Percentiles rank a stretch among this genome's conserved stretches.
Conservation (phyloP, 441 rosid species). For the Mallotus repandus region DNA sequence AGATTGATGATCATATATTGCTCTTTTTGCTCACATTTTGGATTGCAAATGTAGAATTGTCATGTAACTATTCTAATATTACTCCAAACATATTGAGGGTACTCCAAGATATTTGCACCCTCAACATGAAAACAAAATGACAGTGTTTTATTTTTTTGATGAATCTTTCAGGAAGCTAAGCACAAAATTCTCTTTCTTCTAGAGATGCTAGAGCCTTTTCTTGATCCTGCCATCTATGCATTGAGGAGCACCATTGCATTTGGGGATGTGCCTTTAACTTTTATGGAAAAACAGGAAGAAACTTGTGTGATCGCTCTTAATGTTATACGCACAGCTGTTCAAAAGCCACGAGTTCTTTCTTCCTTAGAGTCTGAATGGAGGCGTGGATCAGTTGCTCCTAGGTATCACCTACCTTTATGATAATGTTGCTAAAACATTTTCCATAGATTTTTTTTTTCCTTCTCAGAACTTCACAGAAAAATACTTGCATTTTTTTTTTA, state of each 20-base stretch:
- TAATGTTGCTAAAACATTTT: conserved; percentile 14
- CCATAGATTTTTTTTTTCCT: conserved; percentile 9
- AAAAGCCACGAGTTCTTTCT: conserved; percentile 78
- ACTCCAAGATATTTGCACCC: not conserved
- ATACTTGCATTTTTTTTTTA: not conserved
- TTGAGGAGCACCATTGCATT: conserved; percentile 58
- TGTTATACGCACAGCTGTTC: conserved; percentile 70
- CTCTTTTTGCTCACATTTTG: not conserved
- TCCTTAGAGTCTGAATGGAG: conserved; percentile 85
- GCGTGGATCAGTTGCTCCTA: conserved; percentile 76
- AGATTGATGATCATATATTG: not conserved
- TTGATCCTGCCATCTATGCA: conserved; percentile 65
- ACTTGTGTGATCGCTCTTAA: conserved; percentile 58
- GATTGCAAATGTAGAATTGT: not conserved
- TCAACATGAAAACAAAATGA: not conserved
- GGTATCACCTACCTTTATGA: conserved; percentile 41
- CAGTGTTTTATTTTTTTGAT: conserved; percentile 10
- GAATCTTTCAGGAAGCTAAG: conserved; percentile 67
- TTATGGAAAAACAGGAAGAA: conserved; percentile 60
- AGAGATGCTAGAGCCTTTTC: conserved; percentile 88
- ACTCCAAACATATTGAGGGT: not conserved
- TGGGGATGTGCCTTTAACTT: conserved; percentile 55
- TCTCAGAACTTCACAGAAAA: not conserved
- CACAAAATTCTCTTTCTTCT: conserved; percentile 79
- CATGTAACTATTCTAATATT: conserved; percentile 4